Conservation (phyloP, 2,329 filamentous ascomycete species). For the Neurospora crassa region DNA sequence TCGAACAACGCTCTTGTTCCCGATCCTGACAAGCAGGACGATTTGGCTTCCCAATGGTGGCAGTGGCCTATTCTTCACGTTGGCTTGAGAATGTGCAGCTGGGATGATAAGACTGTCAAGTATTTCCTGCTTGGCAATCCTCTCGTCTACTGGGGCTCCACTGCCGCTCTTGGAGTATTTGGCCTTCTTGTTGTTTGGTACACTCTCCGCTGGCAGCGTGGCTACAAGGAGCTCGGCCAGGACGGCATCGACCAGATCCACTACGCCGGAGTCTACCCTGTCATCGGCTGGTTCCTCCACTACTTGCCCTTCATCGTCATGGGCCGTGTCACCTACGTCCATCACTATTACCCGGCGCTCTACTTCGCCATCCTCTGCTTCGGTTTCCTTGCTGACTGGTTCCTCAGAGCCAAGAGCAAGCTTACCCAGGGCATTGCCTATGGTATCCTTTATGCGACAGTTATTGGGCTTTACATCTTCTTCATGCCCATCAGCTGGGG, state of each 20-base stretch:
- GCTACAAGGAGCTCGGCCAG: constrained; percentile 72
- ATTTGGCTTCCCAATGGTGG: constrained; percentile 94
- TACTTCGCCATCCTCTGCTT: constrained; percentile 92
- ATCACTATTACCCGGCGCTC: constrained; percentile 97
- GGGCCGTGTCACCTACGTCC: constrained; percentile 97
- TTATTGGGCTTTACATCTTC: constrained; percentile 75
- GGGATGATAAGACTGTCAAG: constrained; percentile 92
- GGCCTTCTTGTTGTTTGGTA: constrained; percentile 72
- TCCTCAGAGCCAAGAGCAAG: constrained; percentile 57
- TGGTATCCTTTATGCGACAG: constrained; percentile 58
- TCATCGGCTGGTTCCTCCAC: constrained; percentile 91
- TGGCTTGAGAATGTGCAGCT: constrained; percentile 95
- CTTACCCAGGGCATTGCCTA: constrained; percentile 61
- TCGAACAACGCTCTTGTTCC: constrained; percentile 98
- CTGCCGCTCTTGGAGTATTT: constrained; percentile 65
- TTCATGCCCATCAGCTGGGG: constrained; percentile 96
- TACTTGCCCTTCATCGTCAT: constrained; percentile 94
- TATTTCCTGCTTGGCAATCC: constrained; percentile 98
- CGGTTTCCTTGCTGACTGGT: constrained; percentile 84
- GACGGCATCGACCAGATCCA: constrained; percentile 87
- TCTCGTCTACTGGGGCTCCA: constrained; percentile 90
- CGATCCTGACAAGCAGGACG: constrained; percentile 97
- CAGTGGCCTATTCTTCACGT: constrained; percentile 96
- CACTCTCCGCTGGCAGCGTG: constrained; percentile 88
- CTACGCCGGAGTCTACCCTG: constrained; percentile 83